These are phyloP conservation scores for Nicotiana noctiflora DNA, from an alignment of 257 asterid species.

Conservation along the genomic window DNA sequence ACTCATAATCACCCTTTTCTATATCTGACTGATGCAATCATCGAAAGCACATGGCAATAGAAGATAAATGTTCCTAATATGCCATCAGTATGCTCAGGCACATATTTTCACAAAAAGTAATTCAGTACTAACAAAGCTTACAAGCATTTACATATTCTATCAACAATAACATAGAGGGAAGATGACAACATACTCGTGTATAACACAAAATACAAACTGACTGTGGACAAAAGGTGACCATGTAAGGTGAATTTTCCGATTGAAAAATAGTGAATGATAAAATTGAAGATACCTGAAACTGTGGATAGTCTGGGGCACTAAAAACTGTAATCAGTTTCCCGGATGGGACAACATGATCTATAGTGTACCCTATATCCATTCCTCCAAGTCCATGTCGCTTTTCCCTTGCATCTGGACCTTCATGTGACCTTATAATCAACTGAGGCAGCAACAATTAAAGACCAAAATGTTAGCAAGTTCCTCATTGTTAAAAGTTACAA, in stretches of 20 bases:
- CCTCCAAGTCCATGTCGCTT: constrained; percentile 69
- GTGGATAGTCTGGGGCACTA: constrained; percentile 99
- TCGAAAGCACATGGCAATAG: neutral
- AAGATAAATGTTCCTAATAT: neutral
- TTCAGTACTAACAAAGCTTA: neutral
- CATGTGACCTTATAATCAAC: constrained; percentile 96
- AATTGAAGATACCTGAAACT: constrained; percentile 67
- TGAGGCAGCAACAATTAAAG: constrained; percentile 22
- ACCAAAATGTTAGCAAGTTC: neutral
- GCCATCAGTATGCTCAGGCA: neutral
- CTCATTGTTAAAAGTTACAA: neutral
- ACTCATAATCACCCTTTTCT: neutral
- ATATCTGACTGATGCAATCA: neutral
- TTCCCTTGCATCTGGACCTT: constrained; percentile 99
- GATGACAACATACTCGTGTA: neutral
- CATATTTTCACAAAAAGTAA: neutral
- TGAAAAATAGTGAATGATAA: constrained; percentile 6
- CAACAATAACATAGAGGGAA: neutral
- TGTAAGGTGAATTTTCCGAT: neutral
- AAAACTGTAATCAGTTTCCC: constrained; percentile 86
- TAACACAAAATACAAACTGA: neutral
- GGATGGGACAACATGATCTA: constrained; percentile 79
- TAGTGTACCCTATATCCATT: constrained; percentile 81
- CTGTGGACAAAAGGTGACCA: neutral
- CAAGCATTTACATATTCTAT: neutral